Evolutionary conservation across 1,284 basidiomycete genomes (phyloP), one percentile per base, ranked within the genome.

Genomic region (Ceratorhiza oryzae-sativae): DNA sequence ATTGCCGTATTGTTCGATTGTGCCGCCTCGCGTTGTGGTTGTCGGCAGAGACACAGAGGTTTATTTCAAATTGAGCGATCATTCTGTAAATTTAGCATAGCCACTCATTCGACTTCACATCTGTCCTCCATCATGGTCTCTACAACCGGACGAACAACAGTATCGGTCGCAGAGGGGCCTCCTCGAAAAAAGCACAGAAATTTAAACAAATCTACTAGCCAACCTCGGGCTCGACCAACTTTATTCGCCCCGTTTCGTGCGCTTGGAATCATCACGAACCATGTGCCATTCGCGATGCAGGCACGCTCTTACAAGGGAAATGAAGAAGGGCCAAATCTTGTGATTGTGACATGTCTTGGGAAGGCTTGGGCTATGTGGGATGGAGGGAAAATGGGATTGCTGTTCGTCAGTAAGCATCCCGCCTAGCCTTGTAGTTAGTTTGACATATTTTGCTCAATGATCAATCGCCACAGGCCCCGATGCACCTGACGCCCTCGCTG

Each of bases 321-420:
- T 8, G 88, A 91, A 0, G 91, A 92, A 55, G 92, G 90, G 1
- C 93, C 94, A 0, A 86, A 87, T 58, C 84, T 95, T 72, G 90
- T 94, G 76, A 84, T 99, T 59, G 82, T 98, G 49, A 97, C 95
- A 13, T 96, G 93, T 77, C 81, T 98, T 4, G 97, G 97, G 15
- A 88, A 86, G 74, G 90, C 92, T 76, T 99, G 97, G 97, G 92
- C 94, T 23, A 85, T 98, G 81, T 99, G 97, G 97, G 95, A 98
- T 78, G 95, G 94, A 13, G 92, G 90, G 39, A 93, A 91, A 81
- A 95, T 99, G 92, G 87, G 86, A 18, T 82, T 99, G 58, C 84
- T 98, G 56, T 98, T 99, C 79, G 94, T 97, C 73, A 95, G 96
- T 91, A 79, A 82, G 93, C 80, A 6, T 13, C 71, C 71, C 72